A percentile compares a stretch with the other conserved stretches of the same genome.
Conservation (phyloP, 371 early-diverging fungal species). For the Choanephora cucurbitarum region DNA sequence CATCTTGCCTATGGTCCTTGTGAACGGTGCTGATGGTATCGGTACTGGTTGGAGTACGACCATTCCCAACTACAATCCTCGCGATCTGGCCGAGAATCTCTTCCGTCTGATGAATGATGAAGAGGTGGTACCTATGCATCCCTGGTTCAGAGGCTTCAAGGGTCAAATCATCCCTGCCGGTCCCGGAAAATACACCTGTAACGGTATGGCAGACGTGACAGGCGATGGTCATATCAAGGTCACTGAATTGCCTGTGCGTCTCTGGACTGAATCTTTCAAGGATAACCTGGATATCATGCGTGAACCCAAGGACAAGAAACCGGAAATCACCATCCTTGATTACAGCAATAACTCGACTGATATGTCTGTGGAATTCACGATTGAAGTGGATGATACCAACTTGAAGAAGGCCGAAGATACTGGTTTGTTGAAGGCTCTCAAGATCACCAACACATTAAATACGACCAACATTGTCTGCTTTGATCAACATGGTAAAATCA, state of each 20-base stretch:
- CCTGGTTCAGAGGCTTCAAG: conserved; percentile 98
- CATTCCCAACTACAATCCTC: conserved; percentile 90
- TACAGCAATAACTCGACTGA: conserved; percentile 86
- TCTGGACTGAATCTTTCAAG: conserved; percentile 97
- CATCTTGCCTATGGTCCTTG: conserved; percentile 95
- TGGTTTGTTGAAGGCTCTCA: conserved; percentile 86
- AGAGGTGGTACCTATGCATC: conserved; percentile 79
- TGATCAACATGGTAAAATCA: conserved; percentile 88
- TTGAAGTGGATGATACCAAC: conserved; percentile 74
- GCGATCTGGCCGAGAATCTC: conserved; percentile 93
- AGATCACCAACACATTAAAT: conserved; percentile 70
- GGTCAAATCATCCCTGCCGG: conserved; percentile 66
- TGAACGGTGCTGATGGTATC: conserved; percentile 99
- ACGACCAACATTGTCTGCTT: conserved; percentile 98
- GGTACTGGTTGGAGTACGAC: conserved; percentile 95
- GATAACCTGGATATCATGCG: conserved; percentile 74
- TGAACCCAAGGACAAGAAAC: conserved; percentile 47
- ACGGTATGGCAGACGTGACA: conserved; percentile 73
- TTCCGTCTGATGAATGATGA: conserved; percentile 82
- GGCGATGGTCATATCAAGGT: conserved; percentile 85
- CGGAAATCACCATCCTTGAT: conserved; percentile 33
- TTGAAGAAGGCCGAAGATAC: conserved; percentile 75
- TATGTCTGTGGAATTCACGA: conserved; percentile 78
- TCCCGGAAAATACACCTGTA: conserved; percentile 68
- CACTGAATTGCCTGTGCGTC: conserved; percentile 94